Conservation (phyloP, 1,139 yeast species). For the Nakaseomyces delphensis region DNA sequence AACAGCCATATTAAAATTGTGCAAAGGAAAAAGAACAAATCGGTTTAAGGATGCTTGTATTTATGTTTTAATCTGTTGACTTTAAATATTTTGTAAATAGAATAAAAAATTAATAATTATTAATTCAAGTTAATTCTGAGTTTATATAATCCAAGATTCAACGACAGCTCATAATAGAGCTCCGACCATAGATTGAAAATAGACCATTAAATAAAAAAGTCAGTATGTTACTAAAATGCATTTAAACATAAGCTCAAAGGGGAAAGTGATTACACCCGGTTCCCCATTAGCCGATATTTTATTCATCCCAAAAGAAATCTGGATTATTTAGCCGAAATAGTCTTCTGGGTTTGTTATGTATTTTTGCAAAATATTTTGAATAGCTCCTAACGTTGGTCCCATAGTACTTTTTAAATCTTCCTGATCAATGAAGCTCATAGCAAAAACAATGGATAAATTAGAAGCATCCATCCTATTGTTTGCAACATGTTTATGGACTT, state of each 20-base stretch:
- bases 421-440: conserved; percentile 47
- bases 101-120: conserved; percentile 8
- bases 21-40: conserved; percentile 23
- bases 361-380: conserved; percentile 34
- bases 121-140: conserved; percentile 1
- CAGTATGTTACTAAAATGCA: background rate
- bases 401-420: conserved; percentile 35
- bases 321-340: conserved; percentile 9
- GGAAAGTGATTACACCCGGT: background rate
- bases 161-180: too few species aligned
- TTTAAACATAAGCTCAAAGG: background rate
- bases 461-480: conserved; percentile 71
- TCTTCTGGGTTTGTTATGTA: conserved; percentile 33
- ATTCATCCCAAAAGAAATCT: too few species aligned
- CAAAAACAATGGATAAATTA: conserved; percentile 69
- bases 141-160: background rate
- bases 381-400: conserved; percentile 37
- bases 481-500: conserved; percentile 50
- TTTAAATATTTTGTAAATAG: conserved; percentile 1
- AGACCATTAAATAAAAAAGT: background rate
- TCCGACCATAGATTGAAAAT: too few species aligned
- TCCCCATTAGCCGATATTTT: too few species aligned
- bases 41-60: conserved; percentile 13
- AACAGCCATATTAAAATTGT: conserved; percentile 33
- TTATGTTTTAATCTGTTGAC: background rate